A percentile compares a stretch with the other conserved stretches of the same genome.
Evolutionary conservation across 805 yeast genomes (phyloP).

Genomic region (Kockiozyma suomiensis): DNA sequence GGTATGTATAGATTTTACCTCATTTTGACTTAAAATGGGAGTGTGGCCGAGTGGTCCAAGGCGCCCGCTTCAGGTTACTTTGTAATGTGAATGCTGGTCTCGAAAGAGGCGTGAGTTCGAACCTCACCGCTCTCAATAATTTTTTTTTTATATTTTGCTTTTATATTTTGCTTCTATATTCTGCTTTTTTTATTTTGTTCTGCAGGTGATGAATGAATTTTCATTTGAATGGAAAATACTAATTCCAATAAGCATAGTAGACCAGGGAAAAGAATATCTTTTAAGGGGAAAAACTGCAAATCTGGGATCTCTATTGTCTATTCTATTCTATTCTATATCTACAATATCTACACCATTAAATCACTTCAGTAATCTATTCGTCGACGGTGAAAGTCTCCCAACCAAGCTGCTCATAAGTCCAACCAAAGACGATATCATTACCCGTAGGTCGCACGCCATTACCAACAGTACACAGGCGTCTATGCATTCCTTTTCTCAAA

Average conservation of each 20-base stretch:
- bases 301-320: too few species aligned
- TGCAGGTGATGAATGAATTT: not conserved
- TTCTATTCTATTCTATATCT: too few species aligned
- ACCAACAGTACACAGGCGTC: conserved; percentile 19
- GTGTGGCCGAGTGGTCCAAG: conserved; percentile 48
- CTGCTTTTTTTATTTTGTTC: not conserved
- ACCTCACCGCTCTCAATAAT: conserved; percentile 46
- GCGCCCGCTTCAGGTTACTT: conserved; percentile 46
- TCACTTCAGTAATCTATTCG: not conserved
- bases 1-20: too few species aligned
- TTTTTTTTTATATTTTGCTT: conserved; percentile 28
- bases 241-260: too few species aligned
- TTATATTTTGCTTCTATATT: not conserved
- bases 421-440: conserved; percentile 23
- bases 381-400: conserved; percentile 17
- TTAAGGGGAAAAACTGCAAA: too few species aligned
- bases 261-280: too few species aligned
- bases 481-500: conserved; percentile 19
- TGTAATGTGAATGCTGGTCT: conserved; percentile 43
- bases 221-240: too few species aligned
- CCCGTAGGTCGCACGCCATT: conserved; percentile 13
- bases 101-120: conserved; percentile 48
- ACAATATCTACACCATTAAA: too few species aligned
- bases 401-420: conserved; percentile 31
- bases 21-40: too few species aligned